These are phyloP conservation scores for Pythium pyrilobum DNA, from an alignment of 352 stramenopile species.

Conservation along the genomic window DNA sequence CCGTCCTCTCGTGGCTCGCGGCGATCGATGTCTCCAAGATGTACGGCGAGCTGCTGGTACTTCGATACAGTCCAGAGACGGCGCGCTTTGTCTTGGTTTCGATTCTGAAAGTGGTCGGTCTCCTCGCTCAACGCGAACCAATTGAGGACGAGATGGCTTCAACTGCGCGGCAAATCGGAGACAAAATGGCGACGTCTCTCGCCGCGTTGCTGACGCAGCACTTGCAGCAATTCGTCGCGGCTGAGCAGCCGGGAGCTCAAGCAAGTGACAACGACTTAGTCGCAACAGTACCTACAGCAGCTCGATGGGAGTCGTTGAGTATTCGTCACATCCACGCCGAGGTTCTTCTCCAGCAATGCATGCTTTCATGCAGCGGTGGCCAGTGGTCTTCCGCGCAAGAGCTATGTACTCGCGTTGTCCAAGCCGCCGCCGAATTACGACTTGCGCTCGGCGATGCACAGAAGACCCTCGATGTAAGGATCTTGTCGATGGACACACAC, in stretches of 20 bases:
- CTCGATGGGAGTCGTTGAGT: constrained; percentile 7
- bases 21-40: constrained; percentile 11
- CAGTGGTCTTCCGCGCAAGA: constrained; percentile 11
- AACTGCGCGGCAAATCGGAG: constrained; percentile 11
- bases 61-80: not conserved
- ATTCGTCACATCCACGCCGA: constrained; percentile 5
- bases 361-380: constrained; percentile 1
- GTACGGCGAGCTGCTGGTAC: constrained; percentile 1
- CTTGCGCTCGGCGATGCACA: not conserved
- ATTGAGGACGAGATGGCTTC: constrained; percentile 32
- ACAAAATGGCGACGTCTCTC: constrained; percentile 1
- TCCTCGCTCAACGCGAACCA: constrained; percentile 25
- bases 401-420: constrained; percentile 1
- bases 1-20: constrained; percentile 11
- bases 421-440: not conserved
- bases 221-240: not conserved
- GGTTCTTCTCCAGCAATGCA: constrained; percentile 9
- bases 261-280: too few relatives aligned
- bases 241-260: not conserved
- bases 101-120: constrained; percentile 4
- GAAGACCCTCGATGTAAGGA: not conserved
- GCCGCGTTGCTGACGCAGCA: not conserved
- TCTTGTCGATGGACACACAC: constrained; percentile 21
- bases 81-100: constrained; percentile 7
- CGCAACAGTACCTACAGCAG: not conserved